Percentiles rank a stretch among this genome's conserved stretches.
Conservation (phyloP, 805 yeast species). For the Ascoidea tarda region DNA sequence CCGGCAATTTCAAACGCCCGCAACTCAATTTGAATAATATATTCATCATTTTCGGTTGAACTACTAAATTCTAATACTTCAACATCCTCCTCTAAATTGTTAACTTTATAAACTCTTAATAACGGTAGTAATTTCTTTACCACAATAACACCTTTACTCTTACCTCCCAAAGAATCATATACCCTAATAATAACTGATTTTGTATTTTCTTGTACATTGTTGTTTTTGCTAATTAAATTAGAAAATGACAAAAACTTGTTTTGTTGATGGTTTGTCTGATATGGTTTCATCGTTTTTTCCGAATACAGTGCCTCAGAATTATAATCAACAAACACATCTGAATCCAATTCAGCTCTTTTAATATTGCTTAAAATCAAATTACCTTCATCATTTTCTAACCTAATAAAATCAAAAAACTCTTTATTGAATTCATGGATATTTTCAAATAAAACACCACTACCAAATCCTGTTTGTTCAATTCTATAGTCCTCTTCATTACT, state of each 20-base stretch:
- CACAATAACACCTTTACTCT: constrained; percentile 34
- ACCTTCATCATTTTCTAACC: constrained; percentile 18
- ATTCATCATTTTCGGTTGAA: constrained; percentile 15
- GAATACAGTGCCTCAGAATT: constrained; percentile 1
- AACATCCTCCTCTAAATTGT: constrained; percentile 40
- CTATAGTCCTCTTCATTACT: constrained; percentile 6
- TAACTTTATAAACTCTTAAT: constrained; percentile 35
- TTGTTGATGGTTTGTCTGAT: neutral
- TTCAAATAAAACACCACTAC: constrained; percentile 17
- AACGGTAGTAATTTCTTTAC: constrained; percentile 27
- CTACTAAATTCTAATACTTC: constrained; percentile 23
- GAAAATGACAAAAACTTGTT: neutral
- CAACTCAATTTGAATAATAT: constrained; percentile 30
- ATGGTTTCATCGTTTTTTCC: neutral
- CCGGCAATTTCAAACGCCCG: constrained; percentile 70
- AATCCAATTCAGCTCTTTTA: constrained; percentile 83
- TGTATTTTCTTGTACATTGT: constrained; percentile 16
- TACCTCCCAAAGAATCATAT: constrained; percentile 84
- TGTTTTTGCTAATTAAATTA: neutral
- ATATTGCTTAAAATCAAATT: constrained; percentile 60
- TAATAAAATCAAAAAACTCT: constrained; percentile 10
- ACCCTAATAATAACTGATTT: constrained; percentile 55
- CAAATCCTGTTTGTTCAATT: constrained; percentile 14
- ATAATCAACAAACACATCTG: constrained; percentile 30
- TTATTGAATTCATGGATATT: constrained; percentile 8